Evolutionary conservation across 2,329 filamentous ascomycete genomes (phyloP), one percentile per base, ranked within the genome.

Genomic region (Dothidotthia symphoricarpi): DNA sequence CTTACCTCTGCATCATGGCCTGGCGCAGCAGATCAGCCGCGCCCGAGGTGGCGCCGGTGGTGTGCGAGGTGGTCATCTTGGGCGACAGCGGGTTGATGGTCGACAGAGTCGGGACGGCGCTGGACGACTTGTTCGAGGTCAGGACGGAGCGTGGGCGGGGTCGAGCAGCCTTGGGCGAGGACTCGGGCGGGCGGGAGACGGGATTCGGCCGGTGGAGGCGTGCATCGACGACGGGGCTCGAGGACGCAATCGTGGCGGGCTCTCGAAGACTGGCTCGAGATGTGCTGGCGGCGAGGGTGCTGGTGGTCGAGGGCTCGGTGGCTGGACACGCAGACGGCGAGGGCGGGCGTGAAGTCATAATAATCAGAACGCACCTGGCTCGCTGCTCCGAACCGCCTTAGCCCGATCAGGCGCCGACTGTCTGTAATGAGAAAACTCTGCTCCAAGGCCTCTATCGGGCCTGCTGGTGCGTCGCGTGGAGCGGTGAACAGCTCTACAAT

Each of bases 1-100:
- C 76, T 74, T 73, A 81, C 78, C 73, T 76, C 59, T 76, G 75
- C 61, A 74, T 66, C 64, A 77, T 74, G 42, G 76, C 72, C 65
- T 81, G 79, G 57, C 77, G 73, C 56, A 80, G 66, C 63, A 80
- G 66, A 55, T 81, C 78, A 34, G 75, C 74, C 38, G 78, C 76
- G 42, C 70, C 71, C 53, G 71, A 75, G 52, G 69, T 66, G 63
- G 70, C 69, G 63, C 70, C 70, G 44, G 50, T 48, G 36, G 40
- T 47, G 43, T 61, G 47, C 28, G 57, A 53, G 9, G 19, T 6
- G 51, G 63, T 57, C 58, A 61, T 63, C 38, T 53, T 59, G 54
- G 53, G 49, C 19, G 56, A 47, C 29, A 54, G 49, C 48, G 44
- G 56, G 50, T 54, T 57, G 46, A 55, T 48, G 28, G 57, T 59